These are phyloP conservation scores for Penicillium sclerotiorum DNA, from an alignment of 2,329 filamentous ascomycete species.

Conservation along the genomic window DNA sequence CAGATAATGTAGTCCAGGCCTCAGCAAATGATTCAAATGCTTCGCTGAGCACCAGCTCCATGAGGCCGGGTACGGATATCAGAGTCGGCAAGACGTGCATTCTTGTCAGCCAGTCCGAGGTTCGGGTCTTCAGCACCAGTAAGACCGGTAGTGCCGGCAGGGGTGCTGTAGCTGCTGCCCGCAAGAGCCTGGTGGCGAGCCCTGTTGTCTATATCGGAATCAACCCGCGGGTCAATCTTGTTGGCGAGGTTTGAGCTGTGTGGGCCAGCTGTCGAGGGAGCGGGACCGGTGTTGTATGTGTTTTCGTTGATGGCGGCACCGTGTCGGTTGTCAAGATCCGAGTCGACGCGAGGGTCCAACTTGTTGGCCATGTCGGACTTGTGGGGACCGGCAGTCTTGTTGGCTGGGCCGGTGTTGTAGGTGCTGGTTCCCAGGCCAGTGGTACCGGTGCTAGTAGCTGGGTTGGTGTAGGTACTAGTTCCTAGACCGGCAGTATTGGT, in stretches of 20 bases:
- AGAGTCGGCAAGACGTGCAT: constrained; percentile 2
- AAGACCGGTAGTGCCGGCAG: neutral
- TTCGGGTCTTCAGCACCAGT: neutral
- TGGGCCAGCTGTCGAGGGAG: neutral
- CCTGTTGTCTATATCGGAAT: constrained; percentile 3
- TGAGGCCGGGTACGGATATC: too few species aligned
- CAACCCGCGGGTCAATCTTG: constrained; percentile 3
- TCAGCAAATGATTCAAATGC: too few species aligned
- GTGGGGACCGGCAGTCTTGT: neutral
- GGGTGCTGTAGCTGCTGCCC: constrained; percentile 8
- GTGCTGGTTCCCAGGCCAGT: neutral
- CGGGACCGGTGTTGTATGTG: neutral
- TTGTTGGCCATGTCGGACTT: constrained; percentile 5
- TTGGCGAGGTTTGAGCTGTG: constrained; percentile 2
- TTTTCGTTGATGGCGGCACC: neutral
- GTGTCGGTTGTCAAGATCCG: neutral
- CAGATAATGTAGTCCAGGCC: too few species aligned
- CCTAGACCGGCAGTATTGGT: neutral
- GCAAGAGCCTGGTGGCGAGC: constrained; percentile 3
- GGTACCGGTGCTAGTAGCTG: too few species aligned
- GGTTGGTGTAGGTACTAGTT: too few species aligned
- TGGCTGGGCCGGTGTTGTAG: neutral
- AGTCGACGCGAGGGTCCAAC: neutral
- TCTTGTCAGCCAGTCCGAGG: constrained; percentile 2
- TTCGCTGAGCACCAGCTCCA: too few species aligned